Conservation (phyloP, 108 stramenopile genomes). For the Pseudonitzschia multiseries region DNA sequence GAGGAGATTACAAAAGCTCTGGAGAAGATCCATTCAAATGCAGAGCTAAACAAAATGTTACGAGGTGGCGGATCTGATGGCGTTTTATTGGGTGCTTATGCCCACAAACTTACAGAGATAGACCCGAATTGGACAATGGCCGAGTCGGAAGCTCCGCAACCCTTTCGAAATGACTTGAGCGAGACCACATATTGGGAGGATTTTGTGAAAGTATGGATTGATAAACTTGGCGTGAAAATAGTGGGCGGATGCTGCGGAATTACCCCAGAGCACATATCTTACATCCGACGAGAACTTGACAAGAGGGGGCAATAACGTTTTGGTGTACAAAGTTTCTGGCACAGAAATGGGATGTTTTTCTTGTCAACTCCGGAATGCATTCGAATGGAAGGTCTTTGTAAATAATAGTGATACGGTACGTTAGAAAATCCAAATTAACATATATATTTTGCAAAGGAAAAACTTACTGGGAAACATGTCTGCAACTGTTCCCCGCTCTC, state of each 20-base stretch:
- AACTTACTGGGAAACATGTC: too few relatives aligned
- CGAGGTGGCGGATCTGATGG: background rate
- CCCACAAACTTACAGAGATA: slow-evolving; percentile 77
- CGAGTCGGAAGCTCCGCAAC: slow-evolving; percentile 67
- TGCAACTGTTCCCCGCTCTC: too few relatives aligned
- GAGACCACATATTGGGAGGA: slow-evolving; percentile 60
- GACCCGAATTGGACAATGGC: slow-evolving; percentile 73
- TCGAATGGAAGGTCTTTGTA: too few relatives aligned
- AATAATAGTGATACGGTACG: too few relatives aligned
- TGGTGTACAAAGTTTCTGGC: background rate
- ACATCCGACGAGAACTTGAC: slow-evolving; percentile 7
- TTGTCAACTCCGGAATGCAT: too few relatives aligned
- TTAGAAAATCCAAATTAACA: too few relatives aligned
- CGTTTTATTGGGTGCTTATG: slow-evolving; percentile 75
- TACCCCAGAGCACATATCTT: slow-evolving; percentile 68
- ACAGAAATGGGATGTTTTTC: too few relatives aligned
- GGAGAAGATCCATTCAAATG: slow-evolving; percentile 33
- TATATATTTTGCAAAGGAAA: too few relatives aligned
- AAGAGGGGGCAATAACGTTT: background rate
- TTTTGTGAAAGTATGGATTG: slow-evolving; percentile 67
- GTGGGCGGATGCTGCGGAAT: slow-evolving; percentile 92
- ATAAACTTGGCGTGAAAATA: slow-evolving; percentile 43
- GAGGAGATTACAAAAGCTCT: slow-evolving; percentile 76
- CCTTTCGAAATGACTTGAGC: slow-evolving; percentile 70
- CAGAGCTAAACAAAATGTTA: slow-evolving; percentile 21